Conservation (phyloP, 768 basidiomycete genomes). For the Collybia sp. region DNA sequence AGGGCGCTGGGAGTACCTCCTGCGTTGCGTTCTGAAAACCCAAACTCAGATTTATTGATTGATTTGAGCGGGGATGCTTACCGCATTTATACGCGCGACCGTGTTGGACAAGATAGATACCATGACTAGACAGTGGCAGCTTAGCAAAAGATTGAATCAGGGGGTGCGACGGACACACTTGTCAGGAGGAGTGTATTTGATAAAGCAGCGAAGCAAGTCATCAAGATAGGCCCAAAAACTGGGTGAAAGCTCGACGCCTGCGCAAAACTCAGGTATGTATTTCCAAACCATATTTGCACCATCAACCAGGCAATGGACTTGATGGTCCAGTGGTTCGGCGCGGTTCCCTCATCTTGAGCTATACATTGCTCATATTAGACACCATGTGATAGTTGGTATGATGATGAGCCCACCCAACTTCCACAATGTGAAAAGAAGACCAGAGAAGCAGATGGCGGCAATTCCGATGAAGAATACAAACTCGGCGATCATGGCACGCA, state of each 20-base stretch:
- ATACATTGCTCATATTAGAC: constrained; percentile 1
- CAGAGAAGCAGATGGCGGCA: constrained; percentile 78
- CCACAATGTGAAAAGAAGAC: constrained; percentile 53
- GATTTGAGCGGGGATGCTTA: constrained; percentile 14
- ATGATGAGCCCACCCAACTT: constrained; percentile 26
- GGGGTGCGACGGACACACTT: constrained; percentile 40
- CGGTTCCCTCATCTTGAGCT: constrained; percentile 20
- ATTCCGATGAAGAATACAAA: constrained; percentile 78
- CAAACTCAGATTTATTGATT: too few relatives aligned
- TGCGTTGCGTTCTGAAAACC: constrained; percentile 38
- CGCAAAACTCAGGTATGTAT: constrained; percentile 56
- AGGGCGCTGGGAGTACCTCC: constrained; percentile 27
- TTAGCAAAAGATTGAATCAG: not conserved
- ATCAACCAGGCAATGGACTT: constrained; percentile 76
- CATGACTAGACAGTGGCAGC: constrained; percentile 40
- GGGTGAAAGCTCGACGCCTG: constrained; percentile 60
- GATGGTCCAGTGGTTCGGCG: constrained; percentile 25
- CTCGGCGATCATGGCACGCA: constrained; percentile 79
- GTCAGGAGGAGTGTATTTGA: constrained; percentile 78
- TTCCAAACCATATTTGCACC: constrained; percentile 86
- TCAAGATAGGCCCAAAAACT: constrained; percentile 72
- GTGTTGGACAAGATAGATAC: constrained; percentile 92
- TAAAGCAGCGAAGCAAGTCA: constrained; percentile 76
- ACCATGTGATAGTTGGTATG: not conserved
- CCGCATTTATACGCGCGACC: constrained; percentile 74